phyloP scores from a whole-genome alignment of 495 filamentous ascomycete genomes.

The Clohesyomyces aquaticus region DNA sequence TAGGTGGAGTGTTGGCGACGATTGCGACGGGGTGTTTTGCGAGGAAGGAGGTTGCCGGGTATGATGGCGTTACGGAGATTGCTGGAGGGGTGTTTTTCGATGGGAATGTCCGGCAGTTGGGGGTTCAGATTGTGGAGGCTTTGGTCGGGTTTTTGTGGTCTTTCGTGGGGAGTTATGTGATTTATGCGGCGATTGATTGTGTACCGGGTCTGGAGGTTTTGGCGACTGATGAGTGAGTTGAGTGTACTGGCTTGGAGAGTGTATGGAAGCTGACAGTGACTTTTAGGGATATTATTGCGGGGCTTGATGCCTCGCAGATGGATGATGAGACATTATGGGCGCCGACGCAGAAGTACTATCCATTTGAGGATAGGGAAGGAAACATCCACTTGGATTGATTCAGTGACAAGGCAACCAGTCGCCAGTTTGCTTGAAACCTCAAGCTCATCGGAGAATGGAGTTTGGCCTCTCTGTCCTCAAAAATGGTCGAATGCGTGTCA shows the following conservation, averaged over 20 bases:
- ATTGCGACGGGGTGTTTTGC: conserved; percentile 50
- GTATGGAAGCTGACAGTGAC: conserved; percentile 38
- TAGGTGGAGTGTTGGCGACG: conserved; percentile 51
- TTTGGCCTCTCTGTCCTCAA: not conserved
- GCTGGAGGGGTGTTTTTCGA: conserved; percentile 47
- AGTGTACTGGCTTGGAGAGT: not conserved
- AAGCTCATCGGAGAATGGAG: not conserved
- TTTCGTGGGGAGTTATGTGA: conserved; percentile 39
- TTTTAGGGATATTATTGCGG: conserved; percentile 50
- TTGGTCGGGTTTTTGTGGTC: conserved; percentile 50
- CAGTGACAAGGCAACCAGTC: too few relatives aligned
- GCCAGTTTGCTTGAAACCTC: too few relatives aligned
- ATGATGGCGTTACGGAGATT: conserved; percentile 50
- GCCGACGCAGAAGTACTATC: conserved; percentile 53
- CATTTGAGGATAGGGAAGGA: conserved; percentile 42
- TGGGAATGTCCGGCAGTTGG: conserved; percentile 39
- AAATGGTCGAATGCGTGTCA: not conserved
- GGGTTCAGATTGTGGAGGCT: conserved; percentile 48
- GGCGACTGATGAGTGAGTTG: conserved; percentile 37
- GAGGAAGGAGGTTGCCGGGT: conserved; percentile 49
- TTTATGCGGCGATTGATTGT: conserved; percentile 39
- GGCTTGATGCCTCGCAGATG: conserved; percentile 57
- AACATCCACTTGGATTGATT: conserved; percentile 24
- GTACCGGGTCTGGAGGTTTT: conserved; percentile 39
- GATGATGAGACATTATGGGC: conserved; percentile 49